phyloP scores from a whole-genome alignment of 1,284 basidiomycete species.

The Tilletiopsis washingtonensis region DNA sequence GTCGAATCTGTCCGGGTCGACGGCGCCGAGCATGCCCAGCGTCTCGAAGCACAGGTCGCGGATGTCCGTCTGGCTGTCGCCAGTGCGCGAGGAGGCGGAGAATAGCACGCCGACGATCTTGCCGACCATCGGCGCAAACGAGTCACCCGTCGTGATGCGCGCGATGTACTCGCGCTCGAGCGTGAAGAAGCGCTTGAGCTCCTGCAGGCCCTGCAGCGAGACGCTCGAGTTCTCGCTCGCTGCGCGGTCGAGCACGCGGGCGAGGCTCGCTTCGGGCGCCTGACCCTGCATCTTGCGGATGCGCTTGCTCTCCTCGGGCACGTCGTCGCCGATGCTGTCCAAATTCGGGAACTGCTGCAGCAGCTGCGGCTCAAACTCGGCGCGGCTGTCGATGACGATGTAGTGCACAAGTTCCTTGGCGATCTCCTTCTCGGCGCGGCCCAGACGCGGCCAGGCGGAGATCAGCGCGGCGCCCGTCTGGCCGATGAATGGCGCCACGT shows the following conservation, averaged over 20 bases:
- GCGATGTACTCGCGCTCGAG: conserved; percentile 26
- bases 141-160: conserved; percentile 49
- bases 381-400: conserved; percentile 59
- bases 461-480: conserved; percentile 80
- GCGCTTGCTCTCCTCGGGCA: conserved; percentile 31
- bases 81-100: conserved; percentile 61
- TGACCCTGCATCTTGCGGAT: conserved; percentile 46
- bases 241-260: conserved; percentile 66
- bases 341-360: conserved; percentile 56
- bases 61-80: conserved; percentile 54
- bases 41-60: conserved; percentile 67
- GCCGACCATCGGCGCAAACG: conserved; percentile 72
- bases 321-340: conserved; percentile 31
- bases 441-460: conserved; percentile 66
- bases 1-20: conserved; percentile 90
- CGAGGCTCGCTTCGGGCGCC: conserved; percentile 53
- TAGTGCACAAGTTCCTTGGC: conserved; percentile 63
- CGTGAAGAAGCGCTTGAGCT: conserved; percentile 56
- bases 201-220: conserved; percentile 65
- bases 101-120: conserved; percentile 65
- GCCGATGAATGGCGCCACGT: conserved; percentile 77
- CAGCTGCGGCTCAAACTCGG: not conserved
- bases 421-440: conserved; percentile 53
- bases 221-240: conserved; percentile 76
- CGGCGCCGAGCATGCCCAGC: conserved; percentile 84